phyloP scores from a whole-genome alignment of 305 asterid species.

The Rubia tinctorum region DNA sequence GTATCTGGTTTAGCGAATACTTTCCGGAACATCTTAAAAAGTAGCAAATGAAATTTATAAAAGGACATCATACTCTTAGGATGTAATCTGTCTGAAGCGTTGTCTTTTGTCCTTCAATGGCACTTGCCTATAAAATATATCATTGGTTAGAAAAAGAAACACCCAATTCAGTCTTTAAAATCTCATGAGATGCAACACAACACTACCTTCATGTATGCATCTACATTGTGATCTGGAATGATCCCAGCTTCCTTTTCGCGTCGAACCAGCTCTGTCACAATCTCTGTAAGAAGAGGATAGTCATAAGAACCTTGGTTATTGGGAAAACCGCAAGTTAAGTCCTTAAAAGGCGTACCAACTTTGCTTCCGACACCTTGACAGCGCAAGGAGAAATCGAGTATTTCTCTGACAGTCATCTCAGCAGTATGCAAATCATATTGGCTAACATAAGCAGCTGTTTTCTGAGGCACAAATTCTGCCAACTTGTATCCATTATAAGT shows the following conservation, averaged over 20 bases:
- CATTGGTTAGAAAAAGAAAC: neutral
- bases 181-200: neutral
- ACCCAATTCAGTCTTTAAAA: neutral
- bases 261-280: slow-evolving; percentile 21
- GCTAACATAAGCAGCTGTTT: slow-evolving; percentile 40
- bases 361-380: slow-evolving; percentile 37
- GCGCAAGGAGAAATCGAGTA: slow-evolving; percentile 36
- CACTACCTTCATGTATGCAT: slow-evolving; percentile 25
- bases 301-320: neutral
- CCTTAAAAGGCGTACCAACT: slow-evolving; percentile 20
- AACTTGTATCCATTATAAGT: slow-evolving; percentile 36
- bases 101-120: slow-evolving; percentile 62
- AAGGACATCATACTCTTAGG: slow-evolving; percentile 40
- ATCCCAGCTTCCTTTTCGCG: slow-evolving; percentile 28
- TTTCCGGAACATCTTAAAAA: no score
- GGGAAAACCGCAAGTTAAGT: neutral
- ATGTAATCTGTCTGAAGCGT: slow-evolving; percentile 72
- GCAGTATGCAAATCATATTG: slow-evolving; percentile 37
- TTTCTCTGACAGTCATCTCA: slow-evolving; percentile 45
- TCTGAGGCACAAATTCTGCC: slow-evolving; percentile 35
- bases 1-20: no score
- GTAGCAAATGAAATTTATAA: neutral
- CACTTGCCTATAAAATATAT: slow-evolving; percentile 52
- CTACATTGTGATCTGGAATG: slow-evolving; percentile 33
- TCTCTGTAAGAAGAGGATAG: slow-evolving; percentile 10